Conservation (phyloP, 495 filamentous ascomycete species). For the Xylaria palmicola region DNA sequence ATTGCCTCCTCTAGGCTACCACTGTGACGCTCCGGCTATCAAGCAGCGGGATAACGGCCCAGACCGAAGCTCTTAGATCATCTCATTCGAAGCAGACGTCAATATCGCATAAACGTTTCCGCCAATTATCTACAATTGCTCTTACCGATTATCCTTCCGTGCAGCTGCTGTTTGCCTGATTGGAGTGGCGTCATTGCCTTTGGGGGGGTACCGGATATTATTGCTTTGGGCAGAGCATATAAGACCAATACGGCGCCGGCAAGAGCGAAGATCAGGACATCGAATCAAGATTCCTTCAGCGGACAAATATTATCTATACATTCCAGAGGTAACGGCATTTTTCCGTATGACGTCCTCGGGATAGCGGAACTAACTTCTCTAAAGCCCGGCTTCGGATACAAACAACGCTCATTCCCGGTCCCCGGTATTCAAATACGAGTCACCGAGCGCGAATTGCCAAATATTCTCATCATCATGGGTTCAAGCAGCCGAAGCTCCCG, state of each 20-base stretch:
- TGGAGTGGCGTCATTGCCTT: neutral
- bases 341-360: too few relatives aligned
- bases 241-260: neutral
- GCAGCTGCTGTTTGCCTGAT: neutral
- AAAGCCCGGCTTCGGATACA: too few relatives aligned
- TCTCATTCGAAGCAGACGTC: neutral
- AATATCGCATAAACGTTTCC: neutral
- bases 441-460: neutral
- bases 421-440: neutral
- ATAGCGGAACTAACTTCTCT: too few relatives aligned
- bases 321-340: neutral
- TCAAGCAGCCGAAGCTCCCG: conserved; percentile 13
- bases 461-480: neutral
- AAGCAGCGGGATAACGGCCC: neutral
- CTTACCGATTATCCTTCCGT: neutral
- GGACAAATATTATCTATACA: neutral
- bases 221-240: neutral
- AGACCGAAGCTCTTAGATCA: neutral
- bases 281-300: neutral
- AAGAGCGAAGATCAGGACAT: neutral
- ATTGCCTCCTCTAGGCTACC: conserved; percentile 3
- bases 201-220: neutral
- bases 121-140: neutral
- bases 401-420: neutral
- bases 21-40: neutral